phyloP scores from a whole-genome alignment of 78 protist genomes.

The Dictyostelium brefeldianum region DNA sequence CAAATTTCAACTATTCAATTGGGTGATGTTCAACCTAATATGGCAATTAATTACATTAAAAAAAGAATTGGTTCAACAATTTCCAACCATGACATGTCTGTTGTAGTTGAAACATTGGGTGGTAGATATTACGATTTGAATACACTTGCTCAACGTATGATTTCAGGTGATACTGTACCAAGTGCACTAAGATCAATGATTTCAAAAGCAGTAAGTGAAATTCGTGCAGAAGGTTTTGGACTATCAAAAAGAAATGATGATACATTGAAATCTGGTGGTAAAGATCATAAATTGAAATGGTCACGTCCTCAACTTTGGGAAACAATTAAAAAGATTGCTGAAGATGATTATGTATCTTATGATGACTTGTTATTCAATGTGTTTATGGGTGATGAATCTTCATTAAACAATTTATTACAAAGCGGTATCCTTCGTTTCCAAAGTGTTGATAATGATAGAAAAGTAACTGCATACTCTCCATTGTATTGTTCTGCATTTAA shows the following conservation, averaged over 20 bases:
- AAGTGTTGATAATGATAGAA: conserved; percentile 36
- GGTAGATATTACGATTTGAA: conserved; percentile 69
- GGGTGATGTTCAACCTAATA: conserved; percentile 35
- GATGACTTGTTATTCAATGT: conserved; percentile 65
- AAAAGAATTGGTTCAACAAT: conserved; percentile 7
- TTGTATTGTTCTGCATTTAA: conserved; percentile 56
- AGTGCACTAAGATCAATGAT: conserved; percentile 32
- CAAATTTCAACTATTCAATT: conserved; percentile 57
- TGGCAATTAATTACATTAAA: conserved; percentile 39
- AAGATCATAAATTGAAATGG: conserved; percentile 27
- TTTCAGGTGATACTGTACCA: conserved; percentile 35
- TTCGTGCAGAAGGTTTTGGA: conserved; percentile 76
- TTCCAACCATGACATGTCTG: not conserved
- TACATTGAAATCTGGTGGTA: not conserved
- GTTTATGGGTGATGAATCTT: conserved; percentile 60
- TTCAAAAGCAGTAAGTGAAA: conserved; percentile 38
- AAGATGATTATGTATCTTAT: conserved; percentile 18
- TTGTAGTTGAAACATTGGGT: conserved; percentile 35
- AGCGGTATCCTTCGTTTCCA: conserved; percentile 46
- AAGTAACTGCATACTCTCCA: conserved; percentile 72
- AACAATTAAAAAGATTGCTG: conserved; percentile 55
- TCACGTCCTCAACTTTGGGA: conserved; percentile 79
- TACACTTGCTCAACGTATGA: conserved; percentile 29
- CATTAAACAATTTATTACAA: conserved; percentile 40
- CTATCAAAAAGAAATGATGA: conserved; percentile 59